phyloP scores from a whole-genome alignment of 129 eudicot genomes.

The Pittosporum tobira region DNA sequence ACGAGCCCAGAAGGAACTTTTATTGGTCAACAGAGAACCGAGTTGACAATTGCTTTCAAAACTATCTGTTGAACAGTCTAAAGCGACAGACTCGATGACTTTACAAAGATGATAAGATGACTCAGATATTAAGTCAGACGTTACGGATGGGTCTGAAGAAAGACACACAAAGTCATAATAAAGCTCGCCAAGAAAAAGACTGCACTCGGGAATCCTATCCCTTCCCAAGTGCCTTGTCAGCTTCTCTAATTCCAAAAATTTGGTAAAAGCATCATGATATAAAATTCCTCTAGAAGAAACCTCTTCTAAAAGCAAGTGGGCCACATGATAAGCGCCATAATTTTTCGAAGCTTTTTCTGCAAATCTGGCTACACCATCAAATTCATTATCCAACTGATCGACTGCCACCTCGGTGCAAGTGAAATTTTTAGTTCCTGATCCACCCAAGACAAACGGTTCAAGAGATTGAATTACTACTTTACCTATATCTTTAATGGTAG shows the following conservation, averaged over 20 bases:
- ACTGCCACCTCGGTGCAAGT: constrained; percentile 24
- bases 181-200: constrained; percentile 86
- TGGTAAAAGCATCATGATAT: constrained; percentile 41
- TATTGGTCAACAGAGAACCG: constrained; percentile 37
- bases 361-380: constrained; percentile 44
- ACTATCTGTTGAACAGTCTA: constrained; percentile 31
- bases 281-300: constrained; percentile 36
- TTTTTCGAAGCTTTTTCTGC: constrained; percentile 47
- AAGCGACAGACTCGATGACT: constrained; percentile 65
- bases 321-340: constrained; percentile 69
- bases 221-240: constrained; percentile 56
- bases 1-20: constrained; percentile 74
- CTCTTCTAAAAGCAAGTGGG: constrained; percentile 78
- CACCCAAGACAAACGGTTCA: constrained; percentile 43
- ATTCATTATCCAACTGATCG: constrained; percentile 36
- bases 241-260: constrained; percentile 72
- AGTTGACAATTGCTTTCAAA: constrained; percentile 17
- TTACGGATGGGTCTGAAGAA: constrained; percentile 34
- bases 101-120: constrained; percentile 82
- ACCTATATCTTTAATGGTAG: constrained; percentile 51
- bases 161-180: constrained; percentile 59
- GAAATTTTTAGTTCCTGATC: constrained; percentile 29
- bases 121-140: constrained; percentile 39
- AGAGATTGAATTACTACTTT: constrained; percentile 64
- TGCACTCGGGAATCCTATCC: constrained; percentile 71